phyloP scores from a whole-genome alignment of 1,139 yeast genomes.

The Hansenula lynferdii region DNA sequence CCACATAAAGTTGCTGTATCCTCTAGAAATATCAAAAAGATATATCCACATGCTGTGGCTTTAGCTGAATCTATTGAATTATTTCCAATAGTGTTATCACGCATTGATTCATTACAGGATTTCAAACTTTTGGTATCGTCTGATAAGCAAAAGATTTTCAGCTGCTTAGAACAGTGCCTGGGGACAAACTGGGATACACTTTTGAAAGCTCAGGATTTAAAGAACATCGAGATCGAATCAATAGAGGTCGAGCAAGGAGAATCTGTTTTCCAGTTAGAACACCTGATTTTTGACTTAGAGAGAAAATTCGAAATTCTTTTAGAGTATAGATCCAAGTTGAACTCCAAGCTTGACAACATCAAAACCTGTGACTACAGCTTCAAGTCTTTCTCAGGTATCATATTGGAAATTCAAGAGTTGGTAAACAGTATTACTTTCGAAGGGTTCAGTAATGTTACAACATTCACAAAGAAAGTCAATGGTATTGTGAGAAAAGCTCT shows the following conservation, averaged over 20 bases:
- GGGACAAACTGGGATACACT: slow-evolving; percentile 52
- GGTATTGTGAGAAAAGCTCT: slow-evolving; percentile 32
- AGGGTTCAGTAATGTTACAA: slow-evolving; percentile 34
- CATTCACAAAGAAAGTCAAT: slow-evolving; percentile 39
- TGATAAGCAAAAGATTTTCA: slow-evolving; percentile 31
- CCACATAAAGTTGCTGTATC: slow-evolving; percentile 45
- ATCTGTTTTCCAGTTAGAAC: slow-evolving; percentile 37
- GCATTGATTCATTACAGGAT: slow-evolving; percentile 31
- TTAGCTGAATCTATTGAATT: slow-evolving; percentile 45
- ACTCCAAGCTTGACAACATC: slow-evolving; percentile 24
- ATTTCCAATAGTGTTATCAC: slow-evolving; percentile 21
- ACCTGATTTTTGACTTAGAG: slow-evolving; percentile 30
- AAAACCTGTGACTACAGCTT: slow-evolving; percentile 27
- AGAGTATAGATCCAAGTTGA: slow-evolving; percentile 18
- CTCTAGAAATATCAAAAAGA: slow-evolving; percentile 40
- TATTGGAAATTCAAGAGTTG: slow-evolving; percentile 36
- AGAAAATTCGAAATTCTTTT: slow-evolving; percentile 29
- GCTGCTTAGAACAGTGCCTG: slow-evolving; percentile 27
- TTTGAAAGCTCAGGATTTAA: slow-evolving; percentile 42
- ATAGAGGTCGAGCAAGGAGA: slow-evolving; percentile 38
- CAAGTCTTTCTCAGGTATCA: slow-evolving; percentile 16
- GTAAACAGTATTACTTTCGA: slow-evolving; percentile 39
- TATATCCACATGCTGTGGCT: slow-evolving; percentile 56
- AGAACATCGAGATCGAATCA: slow-evolving; percentile 22
- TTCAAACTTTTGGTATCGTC: slow-evolving; percentile 39